Percentiles rank a stretch among this genome's conserved stretches.
These are phyloP conservation scores for Yamadazyma blattariae DNA, from an alignment of 1,139 yeast species.

Conservation along the genomic window DNA sequence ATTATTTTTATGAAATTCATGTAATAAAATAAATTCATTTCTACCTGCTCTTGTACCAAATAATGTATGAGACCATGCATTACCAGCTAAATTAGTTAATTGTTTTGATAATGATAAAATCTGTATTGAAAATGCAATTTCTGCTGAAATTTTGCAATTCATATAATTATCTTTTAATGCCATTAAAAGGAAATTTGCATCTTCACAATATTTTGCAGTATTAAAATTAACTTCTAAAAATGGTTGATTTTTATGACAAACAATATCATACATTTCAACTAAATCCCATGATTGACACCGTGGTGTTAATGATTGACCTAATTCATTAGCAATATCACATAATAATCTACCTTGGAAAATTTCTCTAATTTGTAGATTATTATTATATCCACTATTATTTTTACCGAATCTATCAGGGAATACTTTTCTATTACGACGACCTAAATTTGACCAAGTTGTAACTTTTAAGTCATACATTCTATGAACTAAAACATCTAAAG, in stretches of 20 bases:
- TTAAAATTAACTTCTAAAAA: slow-evolving; percentile 74
- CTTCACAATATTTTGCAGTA: slow-evolving; percentile 63
- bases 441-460: slow-evolving; percentile 77
- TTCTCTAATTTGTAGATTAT: slow-evolving; percentile 58
- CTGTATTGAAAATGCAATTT: slow-evolving; percentile 78
- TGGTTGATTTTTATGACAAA: slow-evolving; percentile 58
- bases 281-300: slow-evolving; percentile 98
- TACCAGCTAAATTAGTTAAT: slow-evolving; percentile 91
- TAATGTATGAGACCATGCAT: slow-evolving; percentile 94
- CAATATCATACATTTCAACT: slow-evolving; percentile 82
- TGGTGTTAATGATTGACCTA: slow-evolving; percentile 89
- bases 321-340: slow-evolving; percentile 91
- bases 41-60: slow-evolving; percentile 97
- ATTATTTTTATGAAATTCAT: slow-evolving; percentile 80
- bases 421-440: slow-evolving; percentile 69
- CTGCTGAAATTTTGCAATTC: slow-evolving; percentile 72
- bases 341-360: slow-evolving; percentile 82
- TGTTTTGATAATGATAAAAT: slow-evolving; percentile 87
- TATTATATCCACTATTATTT: slow-evolving; percentile 39
- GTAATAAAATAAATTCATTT: slow-evolving; percentile 88
- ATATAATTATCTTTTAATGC: slow-evolving; percentile 68
- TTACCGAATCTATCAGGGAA: slow-evolving; percentile 77
- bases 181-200: slow-evolving; percentile 62
- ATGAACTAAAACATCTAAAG: slow-evolving; percentile 77
- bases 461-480: slow-evolving; percentile 75